Evolutionary conservation across 495 filamentous ascomycete species (phyloP).

Genomic region (Lophium mytilinum): DNA sequence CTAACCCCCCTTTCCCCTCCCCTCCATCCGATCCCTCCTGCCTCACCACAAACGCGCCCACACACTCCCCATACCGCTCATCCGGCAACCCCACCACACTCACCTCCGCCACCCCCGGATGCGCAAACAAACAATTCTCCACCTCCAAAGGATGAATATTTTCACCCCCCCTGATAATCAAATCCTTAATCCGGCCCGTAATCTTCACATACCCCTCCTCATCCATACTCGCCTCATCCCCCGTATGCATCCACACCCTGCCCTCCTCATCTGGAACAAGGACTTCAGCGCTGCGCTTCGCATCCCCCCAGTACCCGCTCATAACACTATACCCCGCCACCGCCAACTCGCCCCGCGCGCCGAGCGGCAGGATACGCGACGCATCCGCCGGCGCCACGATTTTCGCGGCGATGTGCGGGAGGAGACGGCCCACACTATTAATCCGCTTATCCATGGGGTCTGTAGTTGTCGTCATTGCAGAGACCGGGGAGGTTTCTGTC

Average conservation of each 20-base stretch:
- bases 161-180: constrained; percentile 89
- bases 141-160: constrained; percentile 95
- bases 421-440: constrained; percentile 61
- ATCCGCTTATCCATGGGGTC: constrained; percentile 77
- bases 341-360: constrained; percentile 70
- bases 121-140: constrained; percentile 78
- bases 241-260: constrained; percentile 39
- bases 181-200: constrained; percentile 74
- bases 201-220: constrained; percentile 56
- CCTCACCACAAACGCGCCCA: constrained; percentile 70
- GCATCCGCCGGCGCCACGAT: constrained; percentile 60
- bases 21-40: constrained; percentile 31
- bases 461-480: constrained; percentile 76
- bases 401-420: constrained; percentile 84
- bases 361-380: constrained; percentile 49
- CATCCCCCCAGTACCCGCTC: constrained; percentile 81
- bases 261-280: constrained; percentile 47
- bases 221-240: constrained; percentile 91
- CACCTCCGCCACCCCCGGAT: constrained; percentile 59
- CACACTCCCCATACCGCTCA: constrained; percentile 74
- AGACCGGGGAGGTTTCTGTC: constrained; percentile 90
- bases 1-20: constrained; percentile 1
- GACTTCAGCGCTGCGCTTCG: constrained; percentile 60
- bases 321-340: constrained; percentile 81
- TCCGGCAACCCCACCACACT: constrained; percentile 81